Evolutionary conservation across 2,329 filamentous ascomycete species (phyloP).

Genomic region (Kalmusia sp.): DNA sequence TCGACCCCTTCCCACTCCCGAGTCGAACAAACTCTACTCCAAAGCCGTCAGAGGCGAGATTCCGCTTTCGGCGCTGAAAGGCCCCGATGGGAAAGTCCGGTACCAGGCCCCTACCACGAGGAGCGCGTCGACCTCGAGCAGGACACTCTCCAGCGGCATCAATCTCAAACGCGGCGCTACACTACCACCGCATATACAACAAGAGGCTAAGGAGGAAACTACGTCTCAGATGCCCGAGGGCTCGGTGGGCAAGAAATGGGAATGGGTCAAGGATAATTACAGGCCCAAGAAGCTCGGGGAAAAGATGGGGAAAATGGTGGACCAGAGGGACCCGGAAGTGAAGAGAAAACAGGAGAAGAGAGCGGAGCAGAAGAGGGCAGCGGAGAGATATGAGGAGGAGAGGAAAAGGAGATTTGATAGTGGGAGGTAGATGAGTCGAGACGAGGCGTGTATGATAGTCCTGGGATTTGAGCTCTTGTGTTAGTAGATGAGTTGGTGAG

Average conservation of each 20-base stretch:
- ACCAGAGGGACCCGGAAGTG: conserved; percentile 23
- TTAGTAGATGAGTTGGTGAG: conserved; percentile 11
- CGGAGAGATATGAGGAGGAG: conserved; percentile 36
- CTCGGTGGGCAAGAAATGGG: conserved; percentile 24
- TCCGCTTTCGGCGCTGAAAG: conserved; percentile 29
- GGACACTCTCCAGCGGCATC: conserved; percentile 8
- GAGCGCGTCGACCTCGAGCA: conserved; percentile 5
- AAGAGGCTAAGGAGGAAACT: conserved; percentile 17
- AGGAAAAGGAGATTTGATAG: conserved; percentile 35
- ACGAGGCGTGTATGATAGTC: conserved; percentile 32
- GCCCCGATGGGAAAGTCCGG: conserved; percentile 31
- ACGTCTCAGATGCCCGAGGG: conserved; percentile 17
- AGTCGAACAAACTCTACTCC: conserved; percentile 34
- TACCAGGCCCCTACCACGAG: conserved; percentile 34
- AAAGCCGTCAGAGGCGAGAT: conserved; percentile 36
- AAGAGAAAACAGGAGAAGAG: conserved; percentile 24
- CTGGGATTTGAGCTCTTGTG: conserved; percentile 15
- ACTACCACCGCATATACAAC: conserved; percentile 33
- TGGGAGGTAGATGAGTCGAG: conserved; percentile 25
- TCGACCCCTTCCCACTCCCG: conserved; percentile 26
- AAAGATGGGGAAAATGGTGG: conserved; percentile 19
- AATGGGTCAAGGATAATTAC: conserved; percentile 37
- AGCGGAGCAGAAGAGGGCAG: conserved; percentile 36
- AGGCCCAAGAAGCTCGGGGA: conserved; percentile 24
- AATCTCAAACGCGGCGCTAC: conserved; percentile 32